Evolutionary conservation across 2,329 filamentous ascomycete species (phyloP), one percentile per base, ranked within the genome.

Genomic region (Nemania serpens): DNA sequence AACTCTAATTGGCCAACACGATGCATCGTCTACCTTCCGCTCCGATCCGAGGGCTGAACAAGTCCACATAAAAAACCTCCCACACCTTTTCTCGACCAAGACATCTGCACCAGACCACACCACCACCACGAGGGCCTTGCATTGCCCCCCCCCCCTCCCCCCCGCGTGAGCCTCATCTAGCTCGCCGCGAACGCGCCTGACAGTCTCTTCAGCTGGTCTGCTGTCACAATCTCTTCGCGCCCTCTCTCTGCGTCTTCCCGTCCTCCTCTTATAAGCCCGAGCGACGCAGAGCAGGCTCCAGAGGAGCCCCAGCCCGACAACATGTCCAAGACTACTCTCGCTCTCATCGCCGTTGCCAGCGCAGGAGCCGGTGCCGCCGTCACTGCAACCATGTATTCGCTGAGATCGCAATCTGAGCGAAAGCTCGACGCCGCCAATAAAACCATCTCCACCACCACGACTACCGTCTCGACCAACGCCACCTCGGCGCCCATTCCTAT

Each of bases 241-340:
- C 43, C 55, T 48, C 47, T 45, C 53, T 54, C 52, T 29, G 42
- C 41, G 43, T 48, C 18, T 36, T 22, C 25, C n/a, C n/a, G n/a
- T n/a, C n/a, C 36, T 1, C 20, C 20, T 33, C 59, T 15, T 69
- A 71, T 69, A 71, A 69, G 67, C 61, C 50, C 58, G 41, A 25
- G 59, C 29, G 43, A 29, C 41, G 52, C 41, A 58, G 46, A 43
- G 17, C 43, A 66, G n/a, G 58, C 67, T 65, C 61, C 59, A 11
- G 58, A 54, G 61, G 60, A 64, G 59, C 58, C 58, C 46, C 56
- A 43, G 39, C 41, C n/a, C 45, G 17, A 46, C 76, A 81, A 60
- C 67, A 94, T 94, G 91, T 93, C 91, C 61, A 94, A 93, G 76
- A 82, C 87, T 22, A 92, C 89, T 36, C 72, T 94, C 69, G 89